These are phyloP conservation scores for Pseudocohnilembus persalinus DNA, from an alignment of 169 alveolate species.

Conservation along the genomic window DNA sequence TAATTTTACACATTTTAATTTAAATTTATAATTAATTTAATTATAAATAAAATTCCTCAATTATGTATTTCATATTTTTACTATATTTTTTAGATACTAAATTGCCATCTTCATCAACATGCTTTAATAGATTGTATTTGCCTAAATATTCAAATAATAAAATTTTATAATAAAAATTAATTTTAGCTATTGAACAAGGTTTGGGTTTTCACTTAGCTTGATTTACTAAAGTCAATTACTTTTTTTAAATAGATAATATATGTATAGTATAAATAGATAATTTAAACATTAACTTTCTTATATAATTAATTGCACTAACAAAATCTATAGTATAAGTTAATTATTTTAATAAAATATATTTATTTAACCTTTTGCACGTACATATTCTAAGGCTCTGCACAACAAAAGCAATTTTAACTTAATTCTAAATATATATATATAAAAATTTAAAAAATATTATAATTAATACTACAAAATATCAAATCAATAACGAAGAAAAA, in stretches of 20 bases:
- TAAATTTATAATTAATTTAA: too few species aligned
- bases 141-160: conserved; percentile 11
- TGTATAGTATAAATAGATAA: background rate
- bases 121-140: conserved; percentile 19
- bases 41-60: background rate
- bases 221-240: background rate
- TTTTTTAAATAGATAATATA: background rate
- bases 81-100: conserved; percentile 3
- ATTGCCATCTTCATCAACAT: conserved; percentile 12
- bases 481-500: too few species aligned
- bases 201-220: conserved; percentile 20
- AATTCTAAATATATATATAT: too few species aligned
- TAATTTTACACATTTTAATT: too few species aligned
- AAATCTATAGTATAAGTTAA: too few species aligned
- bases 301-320: background rate
- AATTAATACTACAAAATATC: too few species aligned
- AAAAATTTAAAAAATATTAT: too few species aligned
- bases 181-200: background rate
- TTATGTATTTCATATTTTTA: background rate
- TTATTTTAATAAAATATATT: too few species aligned
- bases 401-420: too few species aligned
- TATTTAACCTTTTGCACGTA: too few species aligned
- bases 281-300: background rate
- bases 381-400: too few species aligned
- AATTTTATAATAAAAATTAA: conserved; percentile 12